Evolutionary conservation across 345 rosid genomes (phyloP), one percentile per base, ranked within the genome.

Genomic region (Boechera divaricarpa): DNA sequence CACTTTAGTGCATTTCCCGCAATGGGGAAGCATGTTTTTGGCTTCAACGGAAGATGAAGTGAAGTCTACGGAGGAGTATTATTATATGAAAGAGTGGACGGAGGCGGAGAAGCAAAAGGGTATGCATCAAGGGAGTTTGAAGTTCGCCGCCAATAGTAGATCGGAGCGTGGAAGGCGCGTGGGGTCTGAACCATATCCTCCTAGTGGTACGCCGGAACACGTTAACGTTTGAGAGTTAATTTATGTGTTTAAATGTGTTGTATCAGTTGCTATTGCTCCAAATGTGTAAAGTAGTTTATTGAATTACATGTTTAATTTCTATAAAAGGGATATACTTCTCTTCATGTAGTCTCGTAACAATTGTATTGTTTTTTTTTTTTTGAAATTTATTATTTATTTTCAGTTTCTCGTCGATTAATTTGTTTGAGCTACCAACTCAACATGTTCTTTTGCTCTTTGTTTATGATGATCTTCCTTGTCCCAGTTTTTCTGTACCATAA

Each of bases 11-110:
- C 87, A 93, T 76, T 93, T 87, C 82, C 98, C 97, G 0, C 93
- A 93, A 31, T 91, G 95, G 93, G 97, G 97, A 2, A 68, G 98
- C 42, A 89, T 93, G 93, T 87, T 91, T 81, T 51, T 77, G 11
- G 79, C 90, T 6, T 74, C 92, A 0, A 86, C 98, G 0, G 86
- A 52, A 47, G 83, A 88, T 67, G 75, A 41, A 2, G 71, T 53
- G 0, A 91, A 85, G 63, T 82, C 84, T 2, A 84, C 87, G 2
- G 98, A 91, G 75, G 97, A 88, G 57, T 57, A 79, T 64, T 91
- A 91, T 53, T 93, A 93, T 44, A 81, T 41, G 13, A 80, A 88
- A 3, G 92, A 89, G 66, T 91, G 93, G 92, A 78, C 85, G 2
- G 95, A 89, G 65, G 77, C 82, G 4, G 95, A 93, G 81, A 87